phyloP scores from a whole-genome alignment of 2,329 filamentous ascomycete genomes.

The Nemania serpens region DNA sequence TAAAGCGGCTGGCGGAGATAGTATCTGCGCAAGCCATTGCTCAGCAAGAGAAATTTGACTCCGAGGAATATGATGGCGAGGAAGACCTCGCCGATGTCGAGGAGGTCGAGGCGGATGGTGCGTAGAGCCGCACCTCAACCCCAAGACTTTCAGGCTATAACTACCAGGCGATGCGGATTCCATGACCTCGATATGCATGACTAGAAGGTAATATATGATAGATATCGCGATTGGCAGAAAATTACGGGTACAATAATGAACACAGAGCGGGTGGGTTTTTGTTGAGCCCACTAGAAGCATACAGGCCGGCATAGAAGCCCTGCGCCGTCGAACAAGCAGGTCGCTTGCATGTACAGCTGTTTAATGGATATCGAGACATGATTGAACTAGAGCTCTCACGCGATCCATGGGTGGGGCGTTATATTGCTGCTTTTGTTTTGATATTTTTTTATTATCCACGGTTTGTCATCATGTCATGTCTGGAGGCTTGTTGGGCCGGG shows the following conservation, averaged over 20 bases:
- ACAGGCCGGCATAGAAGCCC: constrained; percentile 7
- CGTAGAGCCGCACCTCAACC: constrained; percentile 36
- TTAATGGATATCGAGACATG: constrained; percentile 41
- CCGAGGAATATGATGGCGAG: constrained; percentile 53
- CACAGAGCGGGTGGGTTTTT: constrained; percentile 15
- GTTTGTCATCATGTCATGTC: constrained; percentile 21
- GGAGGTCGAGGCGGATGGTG: constrained; percentile 48
- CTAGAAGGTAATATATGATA: constrained; percentile 32
- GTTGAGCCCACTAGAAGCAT: constrained; percentile 9
- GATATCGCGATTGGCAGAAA: constrained; percentile 23
- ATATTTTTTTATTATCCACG: neutral
- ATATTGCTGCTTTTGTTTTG: constrained; percentile 18
- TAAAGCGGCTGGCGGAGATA: constrained; percentile 97
- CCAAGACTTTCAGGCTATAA: constrained; percentile 27
- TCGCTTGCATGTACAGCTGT: constrained; percentile 25
- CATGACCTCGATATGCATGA: constrained; percentile 25
- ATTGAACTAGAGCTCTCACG: constrained; percentile 39
- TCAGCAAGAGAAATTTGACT: constrained; percentile 80
- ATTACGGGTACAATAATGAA: constrained; percentile 24
- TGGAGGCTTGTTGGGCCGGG: constrained; percentile 11
- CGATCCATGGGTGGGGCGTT: constrained; percentile 35
- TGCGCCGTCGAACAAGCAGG: constrained; percentile 27
- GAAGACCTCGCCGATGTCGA: constrained; percentile 41
- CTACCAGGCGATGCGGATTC: constrained; percentile 30
- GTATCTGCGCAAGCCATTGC: constrained; percentile 95